A percentile compares a stretch with the other conserved stretches of the same genome.
phyloP scores from a whole-genome alignment of 208 protist species.

The Leishmania mexicana region DNA sequence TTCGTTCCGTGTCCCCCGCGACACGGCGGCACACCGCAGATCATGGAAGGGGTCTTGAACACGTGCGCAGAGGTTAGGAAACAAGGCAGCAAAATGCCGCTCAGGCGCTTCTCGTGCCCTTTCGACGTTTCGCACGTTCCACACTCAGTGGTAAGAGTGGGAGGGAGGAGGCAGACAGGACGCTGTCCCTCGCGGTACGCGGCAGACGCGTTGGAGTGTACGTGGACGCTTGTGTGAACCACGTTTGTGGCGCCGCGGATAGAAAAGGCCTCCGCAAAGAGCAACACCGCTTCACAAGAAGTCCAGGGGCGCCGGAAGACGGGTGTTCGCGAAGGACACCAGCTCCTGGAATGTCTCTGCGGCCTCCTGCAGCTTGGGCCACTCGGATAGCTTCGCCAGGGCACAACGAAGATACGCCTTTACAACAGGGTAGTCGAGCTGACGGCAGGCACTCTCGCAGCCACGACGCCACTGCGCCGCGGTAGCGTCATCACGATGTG shows the following conservation, averaged over 20 bases:
- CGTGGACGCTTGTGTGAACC: too few relatives aligned
- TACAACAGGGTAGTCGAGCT: conserved; percentile 48
- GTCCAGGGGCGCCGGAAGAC: conserved; percentile 24
- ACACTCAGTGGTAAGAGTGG: neutral
- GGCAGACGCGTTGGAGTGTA: neutral
- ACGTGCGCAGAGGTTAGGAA: neutral
- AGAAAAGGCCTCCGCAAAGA: neutral
- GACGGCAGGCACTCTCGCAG: conserved; percentile 30
- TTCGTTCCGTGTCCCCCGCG: neutral
- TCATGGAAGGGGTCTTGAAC: neutral
- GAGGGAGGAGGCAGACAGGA: neutral
- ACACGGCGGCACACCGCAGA: neutral
- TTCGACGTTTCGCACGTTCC: too few relatives aligned
- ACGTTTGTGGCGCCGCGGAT: neutral
- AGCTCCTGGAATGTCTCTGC: conserved; percentile 22
- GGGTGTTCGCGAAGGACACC: conserved; percentile 14
- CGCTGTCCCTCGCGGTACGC: neutral
- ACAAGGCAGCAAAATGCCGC: neutral
- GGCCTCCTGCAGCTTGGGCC: neutral
- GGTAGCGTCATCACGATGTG: conserved; percentile 17
- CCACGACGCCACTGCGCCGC: conserved; percentile 39
- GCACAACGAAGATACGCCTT: conserved; percentile 63
- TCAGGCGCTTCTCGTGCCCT: neutral
- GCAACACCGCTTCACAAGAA: conserved; percentile 13
- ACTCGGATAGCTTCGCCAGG: conserved; percentile 29